Base-by-base conservation (phyloP, 2,329 filamentous ascomycete genomes). In the Teratosphaeria viscida region DNA sequence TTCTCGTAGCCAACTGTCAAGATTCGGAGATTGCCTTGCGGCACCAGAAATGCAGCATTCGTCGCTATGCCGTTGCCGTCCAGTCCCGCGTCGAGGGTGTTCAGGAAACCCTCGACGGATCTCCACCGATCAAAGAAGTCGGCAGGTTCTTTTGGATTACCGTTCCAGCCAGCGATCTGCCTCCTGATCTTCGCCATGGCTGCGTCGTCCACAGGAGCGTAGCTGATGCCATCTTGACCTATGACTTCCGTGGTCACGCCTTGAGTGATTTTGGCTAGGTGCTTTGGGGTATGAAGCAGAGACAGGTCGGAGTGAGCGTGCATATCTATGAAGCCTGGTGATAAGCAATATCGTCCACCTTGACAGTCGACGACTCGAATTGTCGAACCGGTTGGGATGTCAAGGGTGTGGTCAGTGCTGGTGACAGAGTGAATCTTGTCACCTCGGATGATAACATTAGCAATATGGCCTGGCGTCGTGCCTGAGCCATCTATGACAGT, bases 271-370 rank as follows among this genome's bases (percentile, higher is more conserved):
- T 70, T 70, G 12, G 67, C 67, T 34, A 62, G 52, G 37, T 70
- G 67, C 4, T 61, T 56, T 3, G 66, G 66, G 3, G 66, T 70
- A 53, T 68, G 66, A 2, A 70, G 64, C 4, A 70, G 59, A 5
- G 66, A 67, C 11, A 70, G 62, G 55, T 70, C 67, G 14, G 65
- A 67, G 47, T 70, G 67, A n/a, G 67, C 67, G 54, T 70, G 67
- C 67, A 70, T 70, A 56, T 70, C 67, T 39, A 70, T 70, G 57
- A 70, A 70, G 23, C 67, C 67, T 11, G 67, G 67, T 52, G 58
- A 63, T n/a, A 70, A 60, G n/a, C 57, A 60, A 62, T 63, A 70
- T 57, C 59, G 63, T 32, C 67, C 67, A 43, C 58, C 34, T 34
- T 67, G 63, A 58, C 67, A 68, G 57, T 70, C 67, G 8, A 70